Base-by-base conservation (phyloP, 345 rosid genomes). In the Leavenworthia alabamica region DNA sequence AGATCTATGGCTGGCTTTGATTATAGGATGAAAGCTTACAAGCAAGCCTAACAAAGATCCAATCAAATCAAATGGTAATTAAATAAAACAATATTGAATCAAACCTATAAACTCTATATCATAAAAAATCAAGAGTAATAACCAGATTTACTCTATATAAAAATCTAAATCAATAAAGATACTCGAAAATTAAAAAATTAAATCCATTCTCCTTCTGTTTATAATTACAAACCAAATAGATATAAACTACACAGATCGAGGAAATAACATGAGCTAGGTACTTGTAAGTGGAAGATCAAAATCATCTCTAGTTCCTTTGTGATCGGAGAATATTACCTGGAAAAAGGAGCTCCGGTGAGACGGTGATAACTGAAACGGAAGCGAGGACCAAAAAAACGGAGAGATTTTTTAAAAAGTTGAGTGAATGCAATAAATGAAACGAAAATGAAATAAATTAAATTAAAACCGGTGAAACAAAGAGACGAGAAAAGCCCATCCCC, bases 271-370 rank as follows among this genome's bases (percentile, higher is more conserved):
- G 39, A 43, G 19, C 43, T 14, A 14, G 6, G 55, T 49, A 26
- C 22, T 15, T 49, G 7, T 14, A 29, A 51, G 5, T 14, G 14
- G 8, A 29, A 51, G 56, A 29, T 51, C 43, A 27, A 54, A 13
- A 49, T 27, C 55, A 42, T 42, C 23, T 37, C 41, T 37, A 44
- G 0, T 37, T 37, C 16, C 1, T 3, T 37, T 37, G 31, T 36
- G 60, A 37, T 36, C 33, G 22, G 13, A 37, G 22, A n/a, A n/a
- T n/a, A 1, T 37, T 56, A 56, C 60, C 60, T 36, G 60, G 32
- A 7, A 37, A 9, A 8, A 14, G 46, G n/a, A 56, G 46, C 22
- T 36, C 60, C 60, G 60, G 43, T 52, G 57, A 32, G 57, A 31
- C 57, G 57, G 57, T 37, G n/a, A 36, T 37, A 19, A 36, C 33